Evolutionary conservation across 1,284 basidiomycete genomes (phyloP), one percentile per base, ranked within the genome.

Genomic region (Melampsora americana): DNA sequence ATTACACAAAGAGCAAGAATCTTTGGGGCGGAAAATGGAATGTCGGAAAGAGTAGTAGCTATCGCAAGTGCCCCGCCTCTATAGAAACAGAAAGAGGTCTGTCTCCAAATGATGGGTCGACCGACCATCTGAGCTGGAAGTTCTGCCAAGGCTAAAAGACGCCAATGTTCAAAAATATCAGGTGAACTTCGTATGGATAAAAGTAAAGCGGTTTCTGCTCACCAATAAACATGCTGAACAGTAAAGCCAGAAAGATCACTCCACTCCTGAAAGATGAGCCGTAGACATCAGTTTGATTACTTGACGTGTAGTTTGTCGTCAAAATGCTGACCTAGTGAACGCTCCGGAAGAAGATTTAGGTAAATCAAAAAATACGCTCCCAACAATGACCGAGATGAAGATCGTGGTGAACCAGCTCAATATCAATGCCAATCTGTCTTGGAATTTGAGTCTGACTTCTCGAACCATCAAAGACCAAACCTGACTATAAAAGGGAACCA

Each of bases 351-450:
- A 78, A 26, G 79, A 78, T 18, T 69, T 46, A 14, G 80, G 79
- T 64, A 80, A 70, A 48, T 80, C 77, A 32, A 79, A 79, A 73
- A 80, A 82, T 71, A 80, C 77, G 60, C 79, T 79, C 28, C 81
- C 81, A 66, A 79, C 75, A 44, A 82, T 62, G 44, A 81, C 70
- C 16, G 81, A 80, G 23, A 81, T 77, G 68, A 73, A 66, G 77
- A 80, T 78, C 26, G 81, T 77, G 48, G 81, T 81, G 6, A 20
- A n/a, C 73, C 73, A 76, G 32, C 66, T 44, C 26, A 69, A 76
- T 81, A 87, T 86, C 66, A 95, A 84, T 81, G 92, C 90, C 83
- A 95, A 92, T 77, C 86, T 86, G 84, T 95, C 91, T 83, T 95
- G 92, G 77, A 92, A 83, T 74, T 88, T 86, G 83, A 90, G 88